A percentile compares a stretch with the other conserved stretches of the same genome.
These are phyloP conservation scores for Solanum lignicaule DNA, from an alignment of 257 asterid species.

Conservation along the genomic window DNA sequence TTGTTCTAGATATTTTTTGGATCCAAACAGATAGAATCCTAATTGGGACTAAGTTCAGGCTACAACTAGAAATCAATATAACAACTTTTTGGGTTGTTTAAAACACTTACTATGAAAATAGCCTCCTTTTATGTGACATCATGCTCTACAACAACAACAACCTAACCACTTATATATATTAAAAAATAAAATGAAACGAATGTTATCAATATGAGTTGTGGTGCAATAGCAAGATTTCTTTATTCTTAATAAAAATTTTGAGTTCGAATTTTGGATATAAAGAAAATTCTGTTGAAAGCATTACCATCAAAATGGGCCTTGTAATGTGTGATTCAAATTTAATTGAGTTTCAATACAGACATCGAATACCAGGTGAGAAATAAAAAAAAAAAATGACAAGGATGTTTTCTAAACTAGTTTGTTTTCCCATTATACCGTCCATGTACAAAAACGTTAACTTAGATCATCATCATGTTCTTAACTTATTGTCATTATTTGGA, in stretches of 20 bases:
- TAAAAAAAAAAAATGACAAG: too few relatives aligned
- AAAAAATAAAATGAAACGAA: too few relatives aligned
- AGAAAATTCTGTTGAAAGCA: neutral
- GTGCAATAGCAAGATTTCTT: rapidly evolving
- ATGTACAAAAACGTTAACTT: neutral
- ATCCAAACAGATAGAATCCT: too few relatives aligned
- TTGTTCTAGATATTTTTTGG: neutral
- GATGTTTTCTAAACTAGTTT: neutral
- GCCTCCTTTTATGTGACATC: neutral
- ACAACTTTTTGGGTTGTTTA: neutral
- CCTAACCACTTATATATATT: neutral
- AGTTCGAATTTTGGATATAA: neutral
- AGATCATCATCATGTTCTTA: neutral
- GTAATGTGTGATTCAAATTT: neutral
- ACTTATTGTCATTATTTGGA: neutral
- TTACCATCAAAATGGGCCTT: neutral
- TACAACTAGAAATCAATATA: neutral
- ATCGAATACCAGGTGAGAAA: too few relatives aligned
- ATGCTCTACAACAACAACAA: neutral
- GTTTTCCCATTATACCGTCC: neutral
- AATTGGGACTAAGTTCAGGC: neutral
- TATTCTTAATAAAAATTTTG: too few relatives aligned
- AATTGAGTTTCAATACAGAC: too few relatives aligned
- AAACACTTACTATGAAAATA: neutral
- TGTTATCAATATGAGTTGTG: too few relatives aligned